Conservation (phyloP, 768 basidiomycete species). For the Lentinula edodes region DNA sequence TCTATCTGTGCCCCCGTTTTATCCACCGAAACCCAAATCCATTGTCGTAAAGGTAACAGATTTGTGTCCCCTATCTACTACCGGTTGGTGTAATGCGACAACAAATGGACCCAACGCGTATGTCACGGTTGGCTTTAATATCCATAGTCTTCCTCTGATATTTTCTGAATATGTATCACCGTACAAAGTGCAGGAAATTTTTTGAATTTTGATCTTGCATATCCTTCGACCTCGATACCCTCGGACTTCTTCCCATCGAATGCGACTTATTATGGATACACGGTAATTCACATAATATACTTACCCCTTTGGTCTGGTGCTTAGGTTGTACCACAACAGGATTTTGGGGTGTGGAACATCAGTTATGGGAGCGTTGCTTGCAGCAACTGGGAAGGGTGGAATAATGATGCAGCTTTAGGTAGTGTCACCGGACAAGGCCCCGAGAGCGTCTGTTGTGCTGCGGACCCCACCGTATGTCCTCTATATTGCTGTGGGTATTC, state of each 20-base stretch:
- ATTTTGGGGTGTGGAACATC: constrained; percentile 86
- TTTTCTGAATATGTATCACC: neutral
- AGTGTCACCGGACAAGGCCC: constrained; percentile 53
- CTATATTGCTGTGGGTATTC: neutral
- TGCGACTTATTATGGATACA: constrained; percentile 57
- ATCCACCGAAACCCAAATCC: constrained; percentile 52
- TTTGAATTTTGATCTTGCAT: constrained; percentile 82
- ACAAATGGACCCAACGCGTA: constrained; percentile 56
- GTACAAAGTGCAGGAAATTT: constrained; percentile 52
- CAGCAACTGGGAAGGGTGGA: constrained; percentile 58
- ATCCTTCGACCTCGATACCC: constrained; percentile 66
- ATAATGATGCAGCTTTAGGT: constrained; percentile 57
- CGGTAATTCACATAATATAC: constrained; percentile 13
- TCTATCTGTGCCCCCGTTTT: constrained; percentile 61
- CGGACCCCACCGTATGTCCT: constrained; percentile 46
- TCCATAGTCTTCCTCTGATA: neutral
- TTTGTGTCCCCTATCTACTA: constrained; percentile 59
- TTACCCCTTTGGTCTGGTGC: neutral
- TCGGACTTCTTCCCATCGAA: constrained; percentile 73
- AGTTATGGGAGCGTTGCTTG: constrained; percentile 66
- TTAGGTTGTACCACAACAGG: constrained; percentile 30
- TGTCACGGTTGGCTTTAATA: constrained; percentile 21
- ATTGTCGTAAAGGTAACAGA: constrained; percentile 78
- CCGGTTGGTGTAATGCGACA: constrained; percentile 72
- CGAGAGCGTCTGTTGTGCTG: constrained; percentile 66